These are phyloP conservation scores for Petasospora rhodanensis DNA, from an alignment of 1,139 yeast genomes.

Conservation along the genomic window DNA sequence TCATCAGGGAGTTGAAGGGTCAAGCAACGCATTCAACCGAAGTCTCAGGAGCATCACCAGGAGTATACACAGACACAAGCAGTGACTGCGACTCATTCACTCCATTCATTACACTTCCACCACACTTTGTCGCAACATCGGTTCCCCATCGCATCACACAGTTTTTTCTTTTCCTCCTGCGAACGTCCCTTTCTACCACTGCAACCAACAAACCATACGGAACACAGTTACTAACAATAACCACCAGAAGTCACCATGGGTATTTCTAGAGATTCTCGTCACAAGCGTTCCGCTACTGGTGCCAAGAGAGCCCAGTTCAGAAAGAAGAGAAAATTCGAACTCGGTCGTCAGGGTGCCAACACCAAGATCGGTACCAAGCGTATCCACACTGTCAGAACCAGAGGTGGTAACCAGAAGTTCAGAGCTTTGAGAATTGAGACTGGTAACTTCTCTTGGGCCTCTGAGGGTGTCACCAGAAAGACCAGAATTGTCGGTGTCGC, in stretches of 20 bases:
- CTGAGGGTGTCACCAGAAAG: conserved; percentile 97
- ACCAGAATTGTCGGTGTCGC: conserved; percentile 97
- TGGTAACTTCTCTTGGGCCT: conserved; percentile 99
- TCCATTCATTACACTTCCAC: too few species aligned
- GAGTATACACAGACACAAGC: too few species aligned
- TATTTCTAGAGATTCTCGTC: conserved; percentile 99
- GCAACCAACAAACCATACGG: conserved; percentile 1
- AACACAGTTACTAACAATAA: conserved; percentile 14
- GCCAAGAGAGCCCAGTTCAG: conserved; percentile 99
- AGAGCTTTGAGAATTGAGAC: conserved; percentile 99
- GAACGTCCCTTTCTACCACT: background rate
- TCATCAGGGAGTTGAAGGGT: too few species aligned
- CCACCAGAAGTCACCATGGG: conserved; percentile 60
- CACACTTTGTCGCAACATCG: too few species aligned
- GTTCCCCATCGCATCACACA: too few species aligned
- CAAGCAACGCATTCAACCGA: too few species aligned
- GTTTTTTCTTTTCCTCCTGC: background rate
- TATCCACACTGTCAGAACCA: conserved; percentile 98
- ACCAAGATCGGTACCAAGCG: conserved; percentile 99
- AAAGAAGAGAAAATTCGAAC: conserved; percentile 99
- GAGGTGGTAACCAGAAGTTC: conserved; percentile 99
- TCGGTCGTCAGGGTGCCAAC: conserved; percentile 99
- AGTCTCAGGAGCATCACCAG: too few species aligned
- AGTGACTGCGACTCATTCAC: too few species aligned
- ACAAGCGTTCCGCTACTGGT: conserved; percentile 99